Evolutionary conservation across 371 early-diverging fungal genomes (phyloP), one percentile per base, ranked within the genome.

Genomic region (Quaeritorhiza haematococci): DNA sequence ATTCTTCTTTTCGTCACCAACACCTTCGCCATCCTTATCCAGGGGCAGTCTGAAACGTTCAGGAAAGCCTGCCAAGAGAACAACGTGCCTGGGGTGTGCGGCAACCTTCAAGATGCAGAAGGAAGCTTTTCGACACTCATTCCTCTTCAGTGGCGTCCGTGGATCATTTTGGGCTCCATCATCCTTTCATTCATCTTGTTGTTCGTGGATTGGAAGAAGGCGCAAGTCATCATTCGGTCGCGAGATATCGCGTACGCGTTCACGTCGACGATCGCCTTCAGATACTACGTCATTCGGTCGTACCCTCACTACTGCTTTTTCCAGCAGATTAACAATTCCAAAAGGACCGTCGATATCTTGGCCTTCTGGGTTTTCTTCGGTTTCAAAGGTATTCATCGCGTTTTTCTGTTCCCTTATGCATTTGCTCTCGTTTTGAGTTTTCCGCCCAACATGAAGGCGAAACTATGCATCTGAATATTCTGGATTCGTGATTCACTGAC

Each of bases 351-450:
- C 8, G 94, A 94, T 59, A 66, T 74, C 1, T 48, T 88, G 7
- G 90, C 92, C n/a, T 91, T 91, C 67, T 92, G 83, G 73, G 88
- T 90, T 17, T 93, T 89, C 68, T 92, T 90, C 67, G 77, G 82
- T 8, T 80, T 92, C 52, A 87, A 89, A 75, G 87, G 89, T 84
- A 75, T 17, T 43, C 23, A 26, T 34, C 19, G 13, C 32, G 34
- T 17, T 42, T 23, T 34, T 44, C 32, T 54, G 27, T 8, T 13
- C 23, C 8, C 19, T 19, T 24, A 15, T 49, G 27, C 23, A 42
- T 46, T 10, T 52, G 2, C 49, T 7, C 19, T 67, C 38, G 13
- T 38, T 38, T 38, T 38, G 38, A 10, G n/a, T 13, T 13, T n/a
- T 38, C 38, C n/a, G 10, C 38, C 10, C 10, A 13, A n/a, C 38